phyloP scores from a whole-genome alignment of 208 protist species.

The Balamuthia mandrillaris region DNA sequence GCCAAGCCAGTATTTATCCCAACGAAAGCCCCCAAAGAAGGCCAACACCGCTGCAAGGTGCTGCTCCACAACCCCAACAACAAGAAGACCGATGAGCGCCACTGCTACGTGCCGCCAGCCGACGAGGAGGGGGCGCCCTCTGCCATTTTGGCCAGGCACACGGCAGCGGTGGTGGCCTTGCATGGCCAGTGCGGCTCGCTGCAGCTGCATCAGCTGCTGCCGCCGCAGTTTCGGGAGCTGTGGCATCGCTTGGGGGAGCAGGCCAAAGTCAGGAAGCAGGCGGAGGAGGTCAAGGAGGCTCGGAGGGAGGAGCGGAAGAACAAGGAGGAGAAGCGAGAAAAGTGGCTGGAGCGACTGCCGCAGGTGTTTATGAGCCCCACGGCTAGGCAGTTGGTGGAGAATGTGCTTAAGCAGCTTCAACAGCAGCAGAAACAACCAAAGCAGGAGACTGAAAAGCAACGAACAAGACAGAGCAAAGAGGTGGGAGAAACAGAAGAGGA shows the following conservation, averaged over 20 bases:
- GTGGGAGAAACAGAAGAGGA: neutral
- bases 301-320: slow-evolving; percentile 16
- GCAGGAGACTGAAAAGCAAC: neutral
- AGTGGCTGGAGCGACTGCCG: slow-evolving; percentile 32
- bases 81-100: slow-evolving; percentile 36
- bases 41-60: neutral
- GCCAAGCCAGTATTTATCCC: neutral
- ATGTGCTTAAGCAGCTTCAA: neutral
- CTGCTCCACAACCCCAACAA: slow-evolving; percentile 33
- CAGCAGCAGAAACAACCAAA: neutral
- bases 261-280: slow-evolving; percentile 30
- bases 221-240: slow-evolving; percentile 23
- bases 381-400: slow-evolving; percentile 23
- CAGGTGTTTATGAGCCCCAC: slow-evolving; percentile 40
- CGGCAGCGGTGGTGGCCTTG: neutral
- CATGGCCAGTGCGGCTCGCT: slow-evolving; percentile 8
- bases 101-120: slow-evolving; percentile 18
- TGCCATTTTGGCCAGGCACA: slow-evolving; percentile 8
- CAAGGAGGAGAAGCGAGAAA: slow-evolving; percentile 38
- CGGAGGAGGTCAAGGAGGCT: neutral
- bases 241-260: neutral
- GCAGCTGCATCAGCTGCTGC: slow-evolving; percentile 4
- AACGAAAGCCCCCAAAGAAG: neutral
- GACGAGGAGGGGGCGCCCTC: neutral
- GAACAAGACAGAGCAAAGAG: neutral